Evolutionary conservation across 2,329 filamentous ascomycete genomes (phyloP), one percentile per base, ranked within the genome.

Genomic region (Pestalotiopsis sp.): DNA sequence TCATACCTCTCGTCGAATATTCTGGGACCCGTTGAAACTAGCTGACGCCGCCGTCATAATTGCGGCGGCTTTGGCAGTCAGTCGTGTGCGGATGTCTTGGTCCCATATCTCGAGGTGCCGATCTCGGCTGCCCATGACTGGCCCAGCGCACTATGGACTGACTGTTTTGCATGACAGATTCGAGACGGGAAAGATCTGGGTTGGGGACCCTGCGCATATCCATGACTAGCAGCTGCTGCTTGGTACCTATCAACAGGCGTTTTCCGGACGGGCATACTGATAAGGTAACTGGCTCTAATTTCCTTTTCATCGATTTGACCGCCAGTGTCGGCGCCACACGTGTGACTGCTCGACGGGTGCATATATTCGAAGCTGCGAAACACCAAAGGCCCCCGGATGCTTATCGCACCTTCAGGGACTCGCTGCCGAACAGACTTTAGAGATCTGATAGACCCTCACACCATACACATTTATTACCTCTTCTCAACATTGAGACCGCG

Each of bases 271-370:
- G 45, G 20, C 5, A 39, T 13, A 62, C 59, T 62, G 59, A 62
- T 62, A 62, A 62, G 59, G 59, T 4, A 36, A 5, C 36, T 62
- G 36, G 38, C 59, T 62, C 59, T 14, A 62, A 62, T 62, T 62
- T 62, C 59, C 20, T 62, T 62, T 62, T n/a, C 4, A 11, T 62
- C n/a, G n/a, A 27, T 27, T 62, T 62, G 59, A 62, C 59, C 59
- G 59, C 59, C 31, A 52, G n/a, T 62, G 31, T 36, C 23, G 57
- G 27, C 23, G 56, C 25, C 23, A 59, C 56, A 25, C 56, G 56
- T 59, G 56, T 62, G 23, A 36, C 17, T 62, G 59, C 59, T 36
- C 2, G 59, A 9, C 31, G 31, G 31, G 31, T 36, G 57, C 57
- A 23, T 59, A 59, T 59, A 23, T 27, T 36, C 25, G 23, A n/a